Percentiles rank a stretch among this genome's conserved stretches.
These are phyloP conservation scores for Dactylellina sp. DNA, from an alignment of 2,329 filamentous ascomycete genomes.

Conservation along the genomic window DNA sequence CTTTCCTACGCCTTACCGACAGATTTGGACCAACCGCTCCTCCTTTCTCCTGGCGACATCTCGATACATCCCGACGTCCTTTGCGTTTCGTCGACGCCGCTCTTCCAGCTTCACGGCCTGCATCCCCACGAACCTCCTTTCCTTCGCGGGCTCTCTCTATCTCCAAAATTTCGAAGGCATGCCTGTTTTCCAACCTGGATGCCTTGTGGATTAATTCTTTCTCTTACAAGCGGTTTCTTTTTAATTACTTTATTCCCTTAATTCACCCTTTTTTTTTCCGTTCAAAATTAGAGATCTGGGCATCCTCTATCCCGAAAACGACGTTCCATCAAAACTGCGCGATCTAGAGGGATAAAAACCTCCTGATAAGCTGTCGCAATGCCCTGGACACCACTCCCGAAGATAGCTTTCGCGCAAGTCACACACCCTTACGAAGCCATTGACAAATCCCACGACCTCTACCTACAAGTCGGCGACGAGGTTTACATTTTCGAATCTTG, in stretches of 20 bases:
- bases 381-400: constrained; percentile 97
- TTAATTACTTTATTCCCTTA: constrained; percentile 16
- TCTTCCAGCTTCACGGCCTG: constrained; percentile 6
- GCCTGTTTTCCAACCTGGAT: constrained; percentile 40
- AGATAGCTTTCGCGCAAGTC: constrained; percentile 97
- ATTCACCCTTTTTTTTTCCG: constrained; percentile 15
- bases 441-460: constrained; percentile 82
- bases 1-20: background rate
- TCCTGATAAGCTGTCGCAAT: constrained; percentile 68
- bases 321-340: constrained; percentile 18
- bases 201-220: constrained; percentile 47
- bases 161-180: constrained; percentile 35
- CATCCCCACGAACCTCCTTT: background rate
- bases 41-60: constrained; percentile 5
- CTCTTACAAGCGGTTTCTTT: constrained; percentile 7
- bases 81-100: background rate
- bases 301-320: constrained; percentile 14
- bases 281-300: constrained; percentile 4
- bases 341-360: constrained; percentile 1
- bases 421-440: constrained; percentile 91
- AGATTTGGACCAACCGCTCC: background rate
- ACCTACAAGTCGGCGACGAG: constrained; percentile 97
- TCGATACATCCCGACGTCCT: constrained; percentile 13
- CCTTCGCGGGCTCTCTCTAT: background rate
- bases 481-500: constrained; percentile 97